phyloP scores from a whole-genome alignment of 768 basidiomycete genomes.

The Termitomyces sp. region DNA sequence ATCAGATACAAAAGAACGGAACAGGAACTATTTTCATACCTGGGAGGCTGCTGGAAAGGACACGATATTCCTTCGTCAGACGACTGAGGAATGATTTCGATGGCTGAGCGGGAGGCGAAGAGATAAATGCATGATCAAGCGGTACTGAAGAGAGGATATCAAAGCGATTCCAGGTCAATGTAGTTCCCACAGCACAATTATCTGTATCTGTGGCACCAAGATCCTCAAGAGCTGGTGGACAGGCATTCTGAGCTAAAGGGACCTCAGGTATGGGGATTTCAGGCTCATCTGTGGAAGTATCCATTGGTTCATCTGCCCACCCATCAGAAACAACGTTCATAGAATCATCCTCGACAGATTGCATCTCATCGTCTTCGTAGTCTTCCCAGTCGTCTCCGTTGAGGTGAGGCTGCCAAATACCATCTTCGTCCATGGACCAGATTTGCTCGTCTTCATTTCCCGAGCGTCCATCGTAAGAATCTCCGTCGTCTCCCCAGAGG shows the following conservation, averaged over 20 bases:
- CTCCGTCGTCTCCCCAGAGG: conserved; percentile 53
- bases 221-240: no score
- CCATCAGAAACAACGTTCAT: conserved; percentile 20
- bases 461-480: conserved; percentile 39
- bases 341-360: conserved; percentile 16
- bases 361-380: conserved; percentile 28
- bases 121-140: conserved; percentile 78
- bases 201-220: not conserved
- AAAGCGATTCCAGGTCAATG: conserved; percentile 74
- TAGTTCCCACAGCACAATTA: conserved; percentile 22
- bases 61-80: conserved; percentile 81
- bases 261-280: not conserved
- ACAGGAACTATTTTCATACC: conserved; percentile 45
- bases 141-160: conserved; percentile 75
- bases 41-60: conserved; percentile 75
- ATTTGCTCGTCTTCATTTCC: conserved; percentile 42
- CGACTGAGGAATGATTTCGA: conserved; percentile 74
- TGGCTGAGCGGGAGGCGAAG: conserved; percentile 57
- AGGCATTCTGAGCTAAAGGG: not conserved
- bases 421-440: conserved; percentile 44
- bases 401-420: conserved; percentile 46
- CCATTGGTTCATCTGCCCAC: conserved; percentile 18
- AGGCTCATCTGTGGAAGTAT: not conserved
- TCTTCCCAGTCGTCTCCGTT: conserved; percentile 42
- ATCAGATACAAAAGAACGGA: not conserved